phyloP scores from a whole-genome alignment of 2,329 filamentous ascomycete species.

The Cadophora sp. region DNA sequence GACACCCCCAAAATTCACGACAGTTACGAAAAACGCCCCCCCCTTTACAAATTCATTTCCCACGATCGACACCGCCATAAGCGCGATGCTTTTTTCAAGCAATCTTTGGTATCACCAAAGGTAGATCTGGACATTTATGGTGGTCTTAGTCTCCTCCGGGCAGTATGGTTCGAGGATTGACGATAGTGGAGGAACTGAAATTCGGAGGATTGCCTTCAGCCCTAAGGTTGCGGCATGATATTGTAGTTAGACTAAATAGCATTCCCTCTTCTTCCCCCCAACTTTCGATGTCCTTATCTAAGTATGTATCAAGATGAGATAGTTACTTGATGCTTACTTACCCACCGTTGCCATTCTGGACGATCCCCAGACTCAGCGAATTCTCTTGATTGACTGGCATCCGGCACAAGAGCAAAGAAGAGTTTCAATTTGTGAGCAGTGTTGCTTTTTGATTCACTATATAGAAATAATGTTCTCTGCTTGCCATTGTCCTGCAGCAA shows the following conservation, averaged over 20 bases:
- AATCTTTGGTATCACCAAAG: constrained; percentile 33
- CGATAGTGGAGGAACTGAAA: constrained; percentile 38
- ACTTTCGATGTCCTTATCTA: not conserved
- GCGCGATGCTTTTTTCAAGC: constrained; percentile 36
- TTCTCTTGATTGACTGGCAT: not conserved
- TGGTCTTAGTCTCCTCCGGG: constrained; percentile 33
- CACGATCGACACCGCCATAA: constrained; percentile 31
- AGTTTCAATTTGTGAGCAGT: not conserved
- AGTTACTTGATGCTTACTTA: not conserved
- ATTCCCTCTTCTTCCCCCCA: constrained; percentile 41
- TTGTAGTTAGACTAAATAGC: constrained; percentile 47
- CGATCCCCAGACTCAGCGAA: not conserved
- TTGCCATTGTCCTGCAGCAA: constrained; percentile 2
- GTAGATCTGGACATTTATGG: constrained; percentile 32
- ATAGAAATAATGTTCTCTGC: not conserved
- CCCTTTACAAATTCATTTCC: constrained; percentile 32
- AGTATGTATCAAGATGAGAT: not conserved
- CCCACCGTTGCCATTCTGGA: not conserved
- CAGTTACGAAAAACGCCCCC: constrained; percentile 37
- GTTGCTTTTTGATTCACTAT: not conserved
- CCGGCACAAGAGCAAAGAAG: not conserved
- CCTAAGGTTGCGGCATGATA: constrained; percentile 37
- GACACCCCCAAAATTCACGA: constrained; percentile 36
- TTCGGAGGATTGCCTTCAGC: constrained; percentile 34
- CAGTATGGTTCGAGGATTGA: constrained; percentile 38